phyloP scores from a whole-genome alignment of 2,329 filamentous ascomycete genomes.

The Diaporthe velutina region DNA sequence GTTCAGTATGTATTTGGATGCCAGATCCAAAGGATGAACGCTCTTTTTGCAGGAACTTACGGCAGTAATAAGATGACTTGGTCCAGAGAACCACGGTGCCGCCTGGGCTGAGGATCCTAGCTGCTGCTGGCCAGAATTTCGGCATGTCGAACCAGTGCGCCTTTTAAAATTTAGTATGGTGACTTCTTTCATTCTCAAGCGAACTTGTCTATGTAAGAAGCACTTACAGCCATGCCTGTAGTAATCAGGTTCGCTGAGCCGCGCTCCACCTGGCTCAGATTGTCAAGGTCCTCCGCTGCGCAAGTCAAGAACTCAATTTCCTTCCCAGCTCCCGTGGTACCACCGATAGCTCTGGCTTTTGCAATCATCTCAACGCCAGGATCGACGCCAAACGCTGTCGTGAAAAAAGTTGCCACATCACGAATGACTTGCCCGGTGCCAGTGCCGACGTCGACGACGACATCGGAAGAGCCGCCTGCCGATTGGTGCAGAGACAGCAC shows the following conservation, averaged over 20 bases:
- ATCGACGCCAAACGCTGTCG: slow-evolving; percentile 45
- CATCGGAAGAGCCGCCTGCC: slow-evolving; percentile 26
- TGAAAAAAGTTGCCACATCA: slow-evolving; percentile 44
- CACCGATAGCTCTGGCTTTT: slow-evolving; percentile 42
- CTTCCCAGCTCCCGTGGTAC: slow-evolving; percentile 40
- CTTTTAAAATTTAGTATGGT: slow-evolving; percentile 28
- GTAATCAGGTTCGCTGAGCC: slow-evolving; percentile 46
- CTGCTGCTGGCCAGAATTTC: slow-evolving; percentile 58
- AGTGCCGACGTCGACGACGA: slow-evolving; percentile 47
- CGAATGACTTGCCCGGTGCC: slow-evolving; percentile 48
- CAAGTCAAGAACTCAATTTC: slow-evolving; percentile 43
- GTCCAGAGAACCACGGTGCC: slow-evolving; percentile 62
- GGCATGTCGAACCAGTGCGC: slow-evolving; percentile 66
- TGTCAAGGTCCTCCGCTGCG: slow-evolving; percentile 44
- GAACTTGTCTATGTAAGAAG: neutral
- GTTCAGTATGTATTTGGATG: neutral
- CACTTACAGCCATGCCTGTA: slow-evolving; percentile 44
- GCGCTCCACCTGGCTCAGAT: slow-evolving; percentile 37
- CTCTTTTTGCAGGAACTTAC: slow-evolving; percentile 38
- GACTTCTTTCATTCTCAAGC: neutral
- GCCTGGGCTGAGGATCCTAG: slow-evolving; percentile 58
- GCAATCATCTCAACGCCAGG: slow-evolving; percentile 47
- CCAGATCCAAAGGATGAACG: neutral
- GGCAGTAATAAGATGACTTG: slow-evolving; percentile 44
- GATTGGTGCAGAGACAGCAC: slow-evolving; percentile 44